Evolutionary conservation across 345 rosid species (phyloP).

Genomic region (Sisymbrium altissimum): DNA sequence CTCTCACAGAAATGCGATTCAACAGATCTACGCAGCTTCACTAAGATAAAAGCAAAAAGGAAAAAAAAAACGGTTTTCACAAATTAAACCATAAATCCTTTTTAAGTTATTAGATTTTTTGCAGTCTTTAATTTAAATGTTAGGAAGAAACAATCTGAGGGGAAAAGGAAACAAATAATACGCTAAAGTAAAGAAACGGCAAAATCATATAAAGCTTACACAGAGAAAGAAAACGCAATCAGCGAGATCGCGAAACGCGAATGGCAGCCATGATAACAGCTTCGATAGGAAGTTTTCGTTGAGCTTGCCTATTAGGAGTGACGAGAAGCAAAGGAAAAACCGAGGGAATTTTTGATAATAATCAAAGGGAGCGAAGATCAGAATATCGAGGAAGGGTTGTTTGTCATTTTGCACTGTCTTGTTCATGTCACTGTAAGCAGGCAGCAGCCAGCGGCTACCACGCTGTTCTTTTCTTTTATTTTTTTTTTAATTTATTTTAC

Average conservation of each 20-base stretch:
- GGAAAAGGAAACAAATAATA: not conserved
- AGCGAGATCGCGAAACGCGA: not conserved
- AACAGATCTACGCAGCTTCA: slow-evolving; percentile 15
- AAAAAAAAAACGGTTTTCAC: not conserved
- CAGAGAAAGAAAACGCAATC: not conserved
- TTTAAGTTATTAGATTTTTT: not conserved
- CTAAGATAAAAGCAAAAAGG: too few species aligned
- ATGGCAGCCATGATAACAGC: too few species aligned
- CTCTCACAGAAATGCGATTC: not conserved
- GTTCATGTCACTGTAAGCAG: slow-evolving; percentile 25
- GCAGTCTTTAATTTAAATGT: not conserved
- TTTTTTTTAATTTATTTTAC: not conserved
- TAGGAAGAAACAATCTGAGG: not conserved
- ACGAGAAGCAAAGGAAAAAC: too few species aligned
- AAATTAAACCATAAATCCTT: not conserved
- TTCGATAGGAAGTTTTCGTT: too few species aligned
- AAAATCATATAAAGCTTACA: not conserved
- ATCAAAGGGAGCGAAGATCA: not conserved
- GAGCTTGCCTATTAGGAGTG: too few species aligned
- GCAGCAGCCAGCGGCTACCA: slow-evolving; percentile 6
- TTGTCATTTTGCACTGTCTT: slow-evolving; percentile 22
- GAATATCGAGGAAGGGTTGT: slow-evolving; percentile 24
- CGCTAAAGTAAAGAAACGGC: not conserved
- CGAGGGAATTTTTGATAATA: not conserved
- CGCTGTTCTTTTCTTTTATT: not conserved